Evolutionary conservation across 2,329 filamentous ascomycete species (phyloP), one percentile per base, ranked within the genome.

Genomic region (Colletotrichum gloeosporioides): DNA sequence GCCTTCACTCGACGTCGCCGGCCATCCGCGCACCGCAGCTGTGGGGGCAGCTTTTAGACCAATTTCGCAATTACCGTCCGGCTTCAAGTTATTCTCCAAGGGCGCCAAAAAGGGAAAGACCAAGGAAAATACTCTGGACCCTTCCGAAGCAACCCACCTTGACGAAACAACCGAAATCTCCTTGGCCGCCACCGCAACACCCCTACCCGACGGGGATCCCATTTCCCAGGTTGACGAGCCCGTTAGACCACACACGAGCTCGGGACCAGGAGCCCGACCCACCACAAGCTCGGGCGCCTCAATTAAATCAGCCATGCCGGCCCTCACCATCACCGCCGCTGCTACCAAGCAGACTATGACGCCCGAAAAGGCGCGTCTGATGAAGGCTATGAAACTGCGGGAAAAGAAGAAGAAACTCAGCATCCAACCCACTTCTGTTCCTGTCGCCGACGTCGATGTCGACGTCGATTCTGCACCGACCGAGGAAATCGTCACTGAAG

Each of bases 321-420:
- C 84, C 5, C 61, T 77, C 55, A 71, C 66, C 61, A 75, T 65
- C 71, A 78, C 87, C 71, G 87, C 88, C 16, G 82, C 89, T 79
- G 84, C 87, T 29, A 82, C 83, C 8, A 87, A 86, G 79, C 85
- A 86, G 84, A 80, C 88, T 83, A 94, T 98, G 81, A 95, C 95
- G 2, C 95, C 95, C 1, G 97, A 99, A 84, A 99, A 98, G 86
- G 92, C 95, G 77, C 91, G 97, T 71, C 88, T 99, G 78, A 96
- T 98, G 95, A 98, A 98, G 86, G 97, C 97, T 9, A 90, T 98
- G 86, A 95, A 98, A 84, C 85, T 98, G 79, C 91, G 96, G 69
- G 97, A 98, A 85, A 95, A 94, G 85, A 96, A 95, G 84, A 92
- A 87, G 82, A 87, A 86, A 84, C 83, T 83, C 81, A 84, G 79